Base-by-base conservation (phyloP, 108 stramenopile genomes). In the Fistulifera pelliculosa region DNA sequence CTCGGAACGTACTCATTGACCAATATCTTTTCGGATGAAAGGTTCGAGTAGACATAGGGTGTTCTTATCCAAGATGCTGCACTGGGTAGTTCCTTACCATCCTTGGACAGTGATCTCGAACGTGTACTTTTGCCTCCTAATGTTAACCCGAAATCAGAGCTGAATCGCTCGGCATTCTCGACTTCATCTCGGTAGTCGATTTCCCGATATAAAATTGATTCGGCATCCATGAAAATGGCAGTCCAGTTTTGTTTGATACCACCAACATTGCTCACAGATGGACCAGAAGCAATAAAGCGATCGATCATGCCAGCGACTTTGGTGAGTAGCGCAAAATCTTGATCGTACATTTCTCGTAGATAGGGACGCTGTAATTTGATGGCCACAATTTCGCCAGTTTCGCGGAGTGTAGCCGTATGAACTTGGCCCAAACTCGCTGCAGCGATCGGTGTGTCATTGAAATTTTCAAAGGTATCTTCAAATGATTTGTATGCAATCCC, bases 121-220 rank as follows among this genome's bases (percentile, higher is more conserved):
- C 49, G 43, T 58, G 64, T 47, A 8, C 31, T 35, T 49, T 64
- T 53, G 47, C 95, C 82, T 31, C 82, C 88, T 15, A 83, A 58
- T 13, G 78, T 84, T 7, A 90, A 49, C 4, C 86, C 90, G 71
- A 95, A 97, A 59, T 95, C 85, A 43, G 62, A 61, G 8, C 80
- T 75, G 66, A 97, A 95, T 16, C 90, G 73, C 22, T 75, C 61
- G 16, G 75, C 82, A 79, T 97, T 94, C 2, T 73, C 80, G 14
- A 90, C 94, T 71, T 97, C 96, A 45, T 90, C 93, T 14, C 88
- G 73, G 63, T 97, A 97, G 70, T 97, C 94, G 54, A 97, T 97
- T 60, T 97, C 96, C 10, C 96, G 75, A 62, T 93, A 97, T 47
- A 97, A 64, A 50, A 97, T 88, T 23, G 54, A 55, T 57, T 93